Conservation (phyloP, 1,284 basidiomycete genomes). For the Mycosarcoma maydis region DNA sequence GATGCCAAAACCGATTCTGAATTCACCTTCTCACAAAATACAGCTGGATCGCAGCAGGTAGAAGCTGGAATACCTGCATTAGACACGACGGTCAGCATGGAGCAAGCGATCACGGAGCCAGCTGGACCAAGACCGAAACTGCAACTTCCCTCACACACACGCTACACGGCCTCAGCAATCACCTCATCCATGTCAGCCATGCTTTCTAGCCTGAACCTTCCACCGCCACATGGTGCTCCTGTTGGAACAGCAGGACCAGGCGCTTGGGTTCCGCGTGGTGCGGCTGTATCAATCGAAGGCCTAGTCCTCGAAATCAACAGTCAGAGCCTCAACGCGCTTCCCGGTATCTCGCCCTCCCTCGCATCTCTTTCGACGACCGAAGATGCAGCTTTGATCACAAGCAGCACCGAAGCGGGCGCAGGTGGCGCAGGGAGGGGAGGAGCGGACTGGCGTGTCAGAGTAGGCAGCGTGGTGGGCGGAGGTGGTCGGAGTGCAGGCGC, state of each 20-base stretch:
- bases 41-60: neutral
- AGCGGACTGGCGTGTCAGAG: slow-evolving; percentile 45
- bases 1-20: neutral
- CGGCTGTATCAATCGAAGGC: slow-evolving; percentile 53
- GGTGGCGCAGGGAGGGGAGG: too few relatives aligned
- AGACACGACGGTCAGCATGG: neutral
- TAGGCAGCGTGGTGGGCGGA: slow-evolving; percentile 48
- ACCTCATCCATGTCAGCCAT: slow-evolving; percentile 45
- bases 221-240: slow-evolving; percentile 53
- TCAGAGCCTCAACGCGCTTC: slow-evolving; percentile 23
- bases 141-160: slow-evolving; percentile 38
- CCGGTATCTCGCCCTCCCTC: slow-evolving; percentile 32
- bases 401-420: neutral
- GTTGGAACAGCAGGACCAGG: slow-evolving; percentile 55
- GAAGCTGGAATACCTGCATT: neutral
- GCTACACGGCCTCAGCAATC: slow-evolving; percentile 38
- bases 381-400: neutral
- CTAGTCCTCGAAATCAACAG: slow-evolving; percentile 49
- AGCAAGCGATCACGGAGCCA: slow-evolving; percentile 10
- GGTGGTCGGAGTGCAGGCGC: slow-evolving; percentile 47
- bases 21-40: neutral
- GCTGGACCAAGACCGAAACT: slow-evolving; percentile 24
- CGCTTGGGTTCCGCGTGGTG: slow-evolving; percentile 57
- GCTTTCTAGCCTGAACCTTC: slow-evolving; percentile 44
- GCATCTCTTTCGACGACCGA: slow-evolving; percentile 15